Evolutionary conservation across 2,329 filamentous ascomycete genomes (phyloP).

Genomic region (Alternaria ventricosa): DNA sequence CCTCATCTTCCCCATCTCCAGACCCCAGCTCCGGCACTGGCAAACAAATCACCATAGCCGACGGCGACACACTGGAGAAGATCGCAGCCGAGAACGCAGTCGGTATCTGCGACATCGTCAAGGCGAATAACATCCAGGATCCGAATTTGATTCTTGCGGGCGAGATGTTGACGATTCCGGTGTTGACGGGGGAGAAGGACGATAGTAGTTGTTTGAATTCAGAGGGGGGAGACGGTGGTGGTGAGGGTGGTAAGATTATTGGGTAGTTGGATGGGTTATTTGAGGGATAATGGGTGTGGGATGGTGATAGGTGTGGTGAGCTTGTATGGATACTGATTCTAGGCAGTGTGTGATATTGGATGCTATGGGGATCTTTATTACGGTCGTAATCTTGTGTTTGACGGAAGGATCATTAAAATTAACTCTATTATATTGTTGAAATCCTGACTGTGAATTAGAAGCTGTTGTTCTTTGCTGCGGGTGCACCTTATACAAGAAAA

Average conservation of each 20-base stretch:
- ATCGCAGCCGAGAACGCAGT: not conserved
- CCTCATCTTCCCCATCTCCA: not conserved
- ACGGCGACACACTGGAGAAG: not conserved
- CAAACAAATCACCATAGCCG: not conserved
- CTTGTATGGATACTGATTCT: not conserved
- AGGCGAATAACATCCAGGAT: not conserved
- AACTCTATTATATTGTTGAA: too few relatives aligned
- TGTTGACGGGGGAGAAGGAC: not conserved
- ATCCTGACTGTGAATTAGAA: not conserved
- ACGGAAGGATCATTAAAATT: too few relatives aligned
- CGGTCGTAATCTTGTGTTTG: too few relatives aligned
- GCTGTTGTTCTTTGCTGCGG: not conserved
- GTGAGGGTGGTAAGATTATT: not conserved
- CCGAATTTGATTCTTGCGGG: not conserved
- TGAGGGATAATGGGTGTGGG: too few relatives aligned
- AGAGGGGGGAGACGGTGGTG: not conserved
- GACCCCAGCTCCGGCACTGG: not conserved
- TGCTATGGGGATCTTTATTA: too few relatives aligned
- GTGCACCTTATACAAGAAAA: not conserved
- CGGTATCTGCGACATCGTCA: not conserved
- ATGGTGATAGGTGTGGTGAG: not conserved
- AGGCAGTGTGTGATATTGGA: not conserved
- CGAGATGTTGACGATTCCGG: not conserved
- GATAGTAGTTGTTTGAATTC: not conserved
- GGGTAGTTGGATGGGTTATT: not conserved